Base-by-base conservation (phyloP, 495 filamentous ascomycete species). In the Evernia prunastri region DNA sequence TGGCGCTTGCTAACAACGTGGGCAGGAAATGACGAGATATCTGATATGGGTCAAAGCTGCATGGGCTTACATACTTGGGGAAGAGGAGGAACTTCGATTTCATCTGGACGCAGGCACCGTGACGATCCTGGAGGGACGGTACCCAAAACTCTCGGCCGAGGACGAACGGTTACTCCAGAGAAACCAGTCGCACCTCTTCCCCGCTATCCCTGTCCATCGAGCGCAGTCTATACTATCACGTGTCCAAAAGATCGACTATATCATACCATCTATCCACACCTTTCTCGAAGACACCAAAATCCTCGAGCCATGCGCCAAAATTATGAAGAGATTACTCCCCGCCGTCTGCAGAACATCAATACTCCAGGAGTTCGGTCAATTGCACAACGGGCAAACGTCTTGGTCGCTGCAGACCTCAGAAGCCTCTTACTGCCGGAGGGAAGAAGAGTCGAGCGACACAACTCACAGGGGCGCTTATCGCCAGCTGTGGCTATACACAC, bases 231-330 rank as follows among this genome's bases (percentile, higher is more conserved):
- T 73, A 29, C 53, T 51, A 15, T 31, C 67, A 15, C 53, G 66
- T 29, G 54, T 64, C 27, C 65, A 53, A 36, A 58, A 33, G 31
- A 68, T 69, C 45, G 42, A 61, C 17, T 39, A 64, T 51, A 59
- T 73, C 17, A 72, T 75, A 33, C 68, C 63, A 36, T 71, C 69
- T 17, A 59, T 75, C 31, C 56, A 66, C 36, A 70, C 61, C 5
- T 75, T 74, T 59, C 65, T 73, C 25, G 66, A 73, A 67, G 64
- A 75, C 56, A 67, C 63, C 17, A 75, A 75, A 64, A 72, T 72
- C 59, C 63, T 75, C 13, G 67, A 73, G 53, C 69, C 68, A 31
- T 65, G 64, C 45, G 64, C 59, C 29, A 66, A 66, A 45, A 67
- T 74, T 43, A 27, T 75, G 42, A 73, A 72, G 47, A 56, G 56